A percentile compares a stretch with the other conserved stretches of the same genome.
Conservation (phyloP, 2,329 filamentous ascomycete species). For the Cercospora sp. region DNA sequence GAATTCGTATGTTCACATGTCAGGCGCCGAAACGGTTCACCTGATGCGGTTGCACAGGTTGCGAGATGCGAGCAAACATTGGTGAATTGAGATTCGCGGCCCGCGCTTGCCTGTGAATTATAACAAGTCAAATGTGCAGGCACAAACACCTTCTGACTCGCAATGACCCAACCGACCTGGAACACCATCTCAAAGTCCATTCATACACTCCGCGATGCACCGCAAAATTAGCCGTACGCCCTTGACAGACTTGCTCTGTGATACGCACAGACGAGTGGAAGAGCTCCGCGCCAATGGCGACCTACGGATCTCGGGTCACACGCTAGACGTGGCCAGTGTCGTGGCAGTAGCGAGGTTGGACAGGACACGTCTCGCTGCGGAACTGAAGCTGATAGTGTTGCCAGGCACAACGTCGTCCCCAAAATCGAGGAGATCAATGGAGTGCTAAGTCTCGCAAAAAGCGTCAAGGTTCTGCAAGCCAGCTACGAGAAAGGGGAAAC, state of each 20-base stretch:
- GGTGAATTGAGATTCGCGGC: neutral
- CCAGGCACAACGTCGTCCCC: neutral
- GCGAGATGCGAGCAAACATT: neutral
- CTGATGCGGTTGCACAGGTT: neutral
- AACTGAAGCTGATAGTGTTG: neutral
- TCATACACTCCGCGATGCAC: neutral
- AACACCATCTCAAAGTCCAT: neutral
- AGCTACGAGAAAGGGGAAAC: conserved; percentile 5
- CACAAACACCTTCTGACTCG: neutral
- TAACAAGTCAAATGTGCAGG: neutral
- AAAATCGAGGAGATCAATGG: conserved; percentile 4
- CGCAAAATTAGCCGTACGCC: neutral
- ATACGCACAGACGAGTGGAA: neutral
- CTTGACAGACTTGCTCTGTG: neutral
- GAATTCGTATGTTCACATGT: neutral
- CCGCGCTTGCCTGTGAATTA: neutral
- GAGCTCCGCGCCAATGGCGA: neutral
- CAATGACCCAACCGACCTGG: neutral
- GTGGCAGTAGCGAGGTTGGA: conserved; percentile 2
- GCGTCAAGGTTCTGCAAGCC: conserved; percentile 10
- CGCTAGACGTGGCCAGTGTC: conserved; percentile 2
- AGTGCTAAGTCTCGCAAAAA: conserved; percentile 5
- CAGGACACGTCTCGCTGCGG: neutral
- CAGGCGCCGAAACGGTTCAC: neutral
- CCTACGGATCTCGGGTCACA: conserved; percentile 2